Evolutionary conservation across 169 alveolate genomes (phyloP), one percentile per base, ranked within the genome.

Genomic region (Cryptosporidium sp.): DNA sequence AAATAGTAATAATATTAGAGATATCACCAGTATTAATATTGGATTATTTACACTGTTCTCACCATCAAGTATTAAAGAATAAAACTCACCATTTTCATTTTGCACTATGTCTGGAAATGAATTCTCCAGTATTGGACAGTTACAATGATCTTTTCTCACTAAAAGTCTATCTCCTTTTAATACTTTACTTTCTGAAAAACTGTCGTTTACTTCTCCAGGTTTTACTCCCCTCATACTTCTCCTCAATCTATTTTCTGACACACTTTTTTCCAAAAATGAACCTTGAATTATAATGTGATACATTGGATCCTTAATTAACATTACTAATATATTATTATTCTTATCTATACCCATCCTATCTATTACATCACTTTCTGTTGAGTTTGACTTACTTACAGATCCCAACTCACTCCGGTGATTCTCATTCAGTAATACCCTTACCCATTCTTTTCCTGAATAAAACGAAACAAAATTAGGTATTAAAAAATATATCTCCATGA

Each of bases 371-470:
- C 55, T 43, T 26, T 35, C 59, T 6, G 58, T 29, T 21, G 65
- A 23, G 31, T 80, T 43, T 74, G 48, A 51, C 8, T 35, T 55
- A 14, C 18, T 21, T 14, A 74, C 33, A 21, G 67, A 9, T 21
- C 35, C 5, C 29, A 48, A 7, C 10, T 18, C 39, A 21, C 29
- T 41, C n/a, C 14, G 0, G 29, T 29, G 18, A 59, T 74, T 59
- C 16, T 29, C 59, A 48, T 48, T 26, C 4, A 59, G 14, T 80
- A 48, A 41, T 23, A 59, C 89, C 16, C 52, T 62, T 14, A 80
- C 68, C 89, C 89, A 80, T 14, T 80, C 52, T 48, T 80, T 80
- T 8, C 69, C 75, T 16, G 75, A 80, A 29, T 41, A 61, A 62
- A 62, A 62, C 18, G 52, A 29, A 16, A 21, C 51, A 10, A 80